Conservation (phyloP, 768 basidiomycete species). For the Leucosporidium yakuticum region DNA sequence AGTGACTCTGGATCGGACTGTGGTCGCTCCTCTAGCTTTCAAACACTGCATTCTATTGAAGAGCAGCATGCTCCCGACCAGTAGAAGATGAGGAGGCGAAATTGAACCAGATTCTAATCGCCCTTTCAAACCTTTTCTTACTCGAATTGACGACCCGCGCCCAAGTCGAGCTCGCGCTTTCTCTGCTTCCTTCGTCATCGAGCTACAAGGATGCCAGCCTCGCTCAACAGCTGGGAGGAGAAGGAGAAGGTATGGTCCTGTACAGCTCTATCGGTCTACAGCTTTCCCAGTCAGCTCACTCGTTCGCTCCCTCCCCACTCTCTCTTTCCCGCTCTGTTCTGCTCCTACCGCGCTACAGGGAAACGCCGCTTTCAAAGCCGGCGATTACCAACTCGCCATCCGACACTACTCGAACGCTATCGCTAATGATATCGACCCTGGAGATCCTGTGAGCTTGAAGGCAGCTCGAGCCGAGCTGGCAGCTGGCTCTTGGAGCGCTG, state of each 20-base stretch:
- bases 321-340: neutral
- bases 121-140: too few species aligned
- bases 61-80: too few species aligned
- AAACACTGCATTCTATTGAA: too few species aligned
- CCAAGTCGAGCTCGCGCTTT: neutral
- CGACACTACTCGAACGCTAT: constrained; percentile 58
- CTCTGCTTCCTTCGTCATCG: neutral
- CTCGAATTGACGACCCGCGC: too few species aligned
- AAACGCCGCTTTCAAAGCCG: constrained; percentile 61
- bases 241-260: neutral
- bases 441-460: constrained; percentile 49
- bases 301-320: neutral
- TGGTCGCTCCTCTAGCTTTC: too few species aligned
- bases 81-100: too few species aligned
- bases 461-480: too few species aligned
- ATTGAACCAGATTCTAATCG: too few species aligned
- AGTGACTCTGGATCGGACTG: too few species aligned
- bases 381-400: constrained; percentile 56
- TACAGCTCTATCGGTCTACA: neutral
- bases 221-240: constrained; percentile 1
- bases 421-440: constrained; percentile 54
- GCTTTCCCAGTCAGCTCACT: neutral
- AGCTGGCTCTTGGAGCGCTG: too few species aligned
- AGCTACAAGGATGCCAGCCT: neutral
- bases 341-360: constrained; percentile 48